Conservation (phyloP, 805 yeast genomes). For the Yueomyces sinensis region DNA sequence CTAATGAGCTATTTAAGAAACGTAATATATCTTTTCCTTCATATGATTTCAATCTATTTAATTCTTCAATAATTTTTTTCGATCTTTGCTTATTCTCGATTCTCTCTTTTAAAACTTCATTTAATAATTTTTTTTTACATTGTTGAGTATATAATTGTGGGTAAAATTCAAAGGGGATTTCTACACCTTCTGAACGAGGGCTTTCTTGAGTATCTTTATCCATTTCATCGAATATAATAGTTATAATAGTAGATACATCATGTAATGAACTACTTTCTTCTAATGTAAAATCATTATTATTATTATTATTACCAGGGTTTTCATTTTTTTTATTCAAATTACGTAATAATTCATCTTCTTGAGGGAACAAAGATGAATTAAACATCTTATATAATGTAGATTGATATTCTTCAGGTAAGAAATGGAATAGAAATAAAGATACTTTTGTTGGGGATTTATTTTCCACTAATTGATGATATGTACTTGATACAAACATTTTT, state of each 20-base stretch:
- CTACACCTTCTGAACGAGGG: conserved; percentile 14
- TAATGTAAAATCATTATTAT: conserved; percentile 1
- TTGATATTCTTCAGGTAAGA: conserved; percentile 23
- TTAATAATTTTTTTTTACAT: conserved; percentile 16
- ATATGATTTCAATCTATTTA: conserved; percentile 16
- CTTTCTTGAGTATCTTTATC: conserved; percentile 10
- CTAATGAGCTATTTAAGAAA: conserved; percentile 18
- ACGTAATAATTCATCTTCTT: conserved; percentile 5
- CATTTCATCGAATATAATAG: conserved; percentile 21
- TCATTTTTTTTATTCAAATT: too few relatives aligned
- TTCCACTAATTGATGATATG: neutral
- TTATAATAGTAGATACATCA: conserved; percentile 16
- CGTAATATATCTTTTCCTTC: conserved; percentile 20
- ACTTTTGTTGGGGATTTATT: conserved; percentile 12
- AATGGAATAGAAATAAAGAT: conserved; percentile 18
- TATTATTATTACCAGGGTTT: neutral
- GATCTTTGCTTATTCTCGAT: conserved; percentile 9
- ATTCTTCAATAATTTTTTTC: conserved; percentile 9
- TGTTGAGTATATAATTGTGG: conserved; percentile 21
- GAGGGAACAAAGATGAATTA: conserved; percentile 18
- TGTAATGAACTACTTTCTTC: conserved; percentile 16
- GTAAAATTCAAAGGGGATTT: conserved; percentile 21
- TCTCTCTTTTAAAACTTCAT: conserved; percentile 13
- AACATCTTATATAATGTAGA: conserved; percentile 22
- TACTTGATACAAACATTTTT: conserved; percentile 5